Base-by-base conservation (phyloP, 2,329 filamentous ascomycete species). In the Thelonectria blattea region DNA sequence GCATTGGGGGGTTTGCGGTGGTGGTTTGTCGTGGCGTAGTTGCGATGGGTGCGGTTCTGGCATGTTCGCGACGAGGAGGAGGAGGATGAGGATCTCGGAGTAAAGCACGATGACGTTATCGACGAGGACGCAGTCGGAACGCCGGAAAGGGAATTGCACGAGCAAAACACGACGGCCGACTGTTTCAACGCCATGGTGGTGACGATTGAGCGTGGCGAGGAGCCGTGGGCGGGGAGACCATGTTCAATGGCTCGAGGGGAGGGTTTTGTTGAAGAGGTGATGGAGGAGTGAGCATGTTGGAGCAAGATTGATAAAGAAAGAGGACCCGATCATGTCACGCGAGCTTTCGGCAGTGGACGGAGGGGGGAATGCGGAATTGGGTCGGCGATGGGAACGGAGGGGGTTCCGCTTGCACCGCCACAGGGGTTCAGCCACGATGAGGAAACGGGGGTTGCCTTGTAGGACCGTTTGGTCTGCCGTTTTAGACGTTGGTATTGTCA, bases 51-150 rank as follows among this genome's bases (percentile, higher is more conserved):
- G 22, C 22, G 22, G 27, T n/a, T 50, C 20, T n/a, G 15, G 15
- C 51, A 49, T 34, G 54, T 30, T 9, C 50, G 39, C 14, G 63
- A 14, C 8, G 58, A 53, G 17, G 60, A 52, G 15, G 56, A 46
- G 22, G 62, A 17, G 37, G 52, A 51, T 57, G 57, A 64, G 48
- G 56, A 30, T 57, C 56, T 53, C 18, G 56, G 47, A 47, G 55
- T 56, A 61, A 62, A 54, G 42, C 52, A 66, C 64, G 51, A 69
- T 70, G 68, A 71, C 66, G 67, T 69, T 66, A 66, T 68, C 50
- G 63, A 67, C 45, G 51, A 42, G 48, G 59, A 24, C 22, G 61
- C 45, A 45, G 22, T 52, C 37, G 63, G 62, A 45, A 68, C 48
- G 42, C 56, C 52, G 56, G 62, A 56, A 47, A 71, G 50, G 45